A percentile compares a stretch with the other conserved stretches of the same genome.
Evolutionary conservation across 257 asterid species (phyloP).

Genomic region (Fraxinus cuspidata): DNA sequence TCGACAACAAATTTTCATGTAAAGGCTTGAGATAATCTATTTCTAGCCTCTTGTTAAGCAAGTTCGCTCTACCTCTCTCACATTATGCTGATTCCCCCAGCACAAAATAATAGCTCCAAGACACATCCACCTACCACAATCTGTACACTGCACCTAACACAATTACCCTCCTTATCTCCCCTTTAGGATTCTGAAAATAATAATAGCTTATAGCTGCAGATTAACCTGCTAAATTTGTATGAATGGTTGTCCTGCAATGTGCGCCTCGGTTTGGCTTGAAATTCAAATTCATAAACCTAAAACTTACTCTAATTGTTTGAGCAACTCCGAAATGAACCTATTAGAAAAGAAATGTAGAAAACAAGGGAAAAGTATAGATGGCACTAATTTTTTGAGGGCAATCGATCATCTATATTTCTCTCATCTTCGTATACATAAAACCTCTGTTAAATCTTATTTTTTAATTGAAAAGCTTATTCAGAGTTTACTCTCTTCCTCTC

Average conservation of each 20-base stretch:
- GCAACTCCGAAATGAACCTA: neutral
- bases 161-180: neutral
- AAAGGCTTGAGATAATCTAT: neutral
- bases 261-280: neutral
- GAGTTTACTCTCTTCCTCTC: neutral
- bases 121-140: neutral
- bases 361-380: neutral
- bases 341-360: no score
- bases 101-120: neutral
- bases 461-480: neutral
- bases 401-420: neutral
- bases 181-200: neutral
- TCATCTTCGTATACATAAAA: no score
- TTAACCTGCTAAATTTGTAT: neutral
- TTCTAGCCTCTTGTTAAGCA: neutral
- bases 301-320: no score
- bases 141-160: neutral
- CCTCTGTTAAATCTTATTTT: neutral
- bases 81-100: neutral
- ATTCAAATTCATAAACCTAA: neutral
- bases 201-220: neutral
- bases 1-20: no score
- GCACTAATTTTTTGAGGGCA: neutral
- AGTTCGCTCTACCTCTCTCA: neutral
- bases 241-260: neutral